phyloP scores from a whole-genome alignment of 768 basidiomycete species.

The Suillus brevipes region DNA sequence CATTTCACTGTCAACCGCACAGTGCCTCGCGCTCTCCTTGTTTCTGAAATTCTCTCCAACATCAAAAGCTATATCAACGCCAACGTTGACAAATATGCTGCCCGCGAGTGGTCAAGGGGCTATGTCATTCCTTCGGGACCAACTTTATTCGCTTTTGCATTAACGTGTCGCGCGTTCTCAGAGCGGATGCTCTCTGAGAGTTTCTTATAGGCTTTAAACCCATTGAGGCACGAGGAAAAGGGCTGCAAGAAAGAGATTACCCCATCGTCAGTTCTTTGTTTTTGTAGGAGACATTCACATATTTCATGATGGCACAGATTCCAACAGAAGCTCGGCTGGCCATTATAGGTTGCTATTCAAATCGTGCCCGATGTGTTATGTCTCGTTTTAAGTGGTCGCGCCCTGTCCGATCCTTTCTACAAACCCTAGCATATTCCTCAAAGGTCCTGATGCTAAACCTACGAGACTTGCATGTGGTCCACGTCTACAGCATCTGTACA shows the following conservation, averaged over 20 bases:
- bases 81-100: neutral
- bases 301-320: neutral
- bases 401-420: neutral
- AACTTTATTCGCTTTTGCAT: neutral
- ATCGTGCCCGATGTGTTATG: neutral
- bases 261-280: neutral
- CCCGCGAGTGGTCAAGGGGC: neutral
- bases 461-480: neutral
- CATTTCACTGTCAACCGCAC: neutral
- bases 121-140: neutral
- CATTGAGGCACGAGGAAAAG: neutral
- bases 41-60: neutral
- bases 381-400: neutral
- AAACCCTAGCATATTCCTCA: neutral
- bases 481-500: neutral
- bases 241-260: neutral
- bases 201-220: neutral
- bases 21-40: neutral
- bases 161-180: neutral
- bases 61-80: neutral
- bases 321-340: neutral
- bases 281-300: no score
- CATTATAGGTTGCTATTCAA: neutral
- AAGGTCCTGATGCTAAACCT: neutral
- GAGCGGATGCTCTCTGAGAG: neutral